Base-by-base conservation (phyloP, 352 stramenopile species). In the Phytophthora pluvialis region DNA sequence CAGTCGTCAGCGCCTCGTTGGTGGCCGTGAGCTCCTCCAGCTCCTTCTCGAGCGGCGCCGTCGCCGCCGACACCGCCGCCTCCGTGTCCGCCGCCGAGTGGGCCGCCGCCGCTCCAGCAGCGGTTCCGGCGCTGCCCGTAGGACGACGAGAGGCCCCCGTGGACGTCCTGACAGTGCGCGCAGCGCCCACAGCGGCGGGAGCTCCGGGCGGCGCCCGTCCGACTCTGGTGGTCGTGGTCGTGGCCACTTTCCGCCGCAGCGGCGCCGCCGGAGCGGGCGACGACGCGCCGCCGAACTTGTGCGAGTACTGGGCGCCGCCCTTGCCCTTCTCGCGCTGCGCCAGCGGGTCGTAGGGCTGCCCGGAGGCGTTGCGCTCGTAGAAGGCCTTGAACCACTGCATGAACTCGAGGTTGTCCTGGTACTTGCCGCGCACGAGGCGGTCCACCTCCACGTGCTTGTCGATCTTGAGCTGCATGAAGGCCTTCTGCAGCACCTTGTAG, bases 371-470 rank as follows among this genome's bases (percentile, higher is more conserved):
- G 56, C 92, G 74, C 45, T 98, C 91, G 73, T 96, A 98, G 52
- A 98, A 98, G 26, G 81, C 81, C 60, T 97, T 98, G 63, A 97
- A 95, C 92, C 97, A 99, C 81, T 99, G 98, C 91, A 99, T 99
- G 73, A 99, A 99, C 78, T 99, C 98, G 58, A 99, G 87, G 78
- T 99, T 99, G 75, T 99, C 98, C 75, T 99, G 98, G 86, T 99
- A 99, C 75, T 99, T 99, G 44, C 93, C 98, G 18, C 97, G 88
- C 66, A 99, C 98, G 29, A 99, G 86, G 35, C 97, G 97, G 56
- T 99, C 93, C 25, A 99, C 98, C 72, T 99, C 97, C 26, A 99
- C 95, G 78, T 98, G 83, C 55, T 91, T 83, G 65, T 99, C 93
- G 60, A 99, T 97, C 56, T 98, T 94, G 42, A 99, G 78, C 40